These are phyloP conservation scores for Dictyostelium citrinum DNA, from an alignment of 78 protist species.

Conservation along the genomic window DNA sequence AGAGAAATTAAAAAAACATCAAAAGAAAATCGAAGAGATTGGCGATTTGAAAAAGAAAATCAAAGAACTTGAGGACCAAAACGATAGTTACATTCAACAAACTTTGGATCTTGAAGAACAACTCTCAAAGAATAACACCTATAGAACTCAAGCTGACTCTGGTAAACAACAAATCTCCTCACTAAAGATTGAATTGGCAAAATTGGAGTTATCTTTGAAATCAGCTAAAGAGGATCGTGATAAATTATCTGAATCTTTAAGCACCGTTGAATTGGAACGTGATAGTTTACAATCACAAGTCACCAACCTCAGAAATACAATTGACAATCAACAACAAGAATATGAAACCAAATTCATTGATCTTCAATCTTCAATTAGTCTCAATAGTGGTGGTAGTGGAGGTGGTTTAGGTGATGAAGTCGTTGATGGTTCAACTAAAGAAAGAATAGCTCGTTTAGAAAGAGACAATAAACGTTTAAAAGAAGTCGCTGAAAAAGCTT, in stretches of 20 bases:
- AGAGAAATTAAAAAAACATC: slow-evolving; percentile 60
- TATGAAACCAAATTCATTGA: slow-evolving; percentile 12
- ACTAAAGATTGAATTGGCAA: slow-evolving; percentile 49
- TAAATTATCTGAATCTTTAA: not conserved
- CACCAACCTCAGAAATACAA: not conserved
- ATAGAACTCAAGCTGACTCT: slow-evolving; percentile 34
- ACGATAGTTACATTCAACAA: slow-evolving; percentile 52
- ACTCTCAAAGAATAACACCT: slow-evolving; percentile 9
- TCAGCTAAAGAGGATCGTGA: slow-evolving; percentile 59
- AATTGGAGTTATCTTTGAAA: slow-evolving; percentile 36
- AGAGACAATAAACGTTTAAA: slow-evolving; percentile 63
- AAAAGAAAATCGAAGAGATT: slow-evolving; percentile 67
- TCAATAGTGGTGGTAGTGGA: not conserved
- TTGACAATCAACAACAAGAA: slow-evolving; percentile 21
- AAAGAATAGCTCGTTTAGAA: slow-evolving; percentile 62
- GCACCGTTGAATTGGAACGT: slow-evolving; percentile 10
- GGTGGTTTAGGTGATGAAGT: slow-evolving; percentile 48
- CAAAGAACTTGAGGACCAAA: slow-evolving; percentile 48
- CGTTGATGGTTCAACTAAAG: slow-evolving; percentile 9
- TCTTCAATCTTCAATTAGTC: not conserved
- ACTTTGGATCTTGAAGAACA: slow-evolving; percentile 61
- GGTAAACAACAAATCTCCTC: slow-evolving; percentile 39
- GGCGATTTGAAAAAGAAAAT: slow-evolving; percentile 40
- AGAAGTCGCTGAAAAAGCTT: slow-evolving; percentile 15
- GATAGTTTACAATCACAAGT: slow-evolving; percentile 7